Percentiles rank a stretch among this genome's conserved stretches.
Conservation (phyloP, 2,329 filamentous ascomycete species). For the Xylariaceae sp. region DNA sequence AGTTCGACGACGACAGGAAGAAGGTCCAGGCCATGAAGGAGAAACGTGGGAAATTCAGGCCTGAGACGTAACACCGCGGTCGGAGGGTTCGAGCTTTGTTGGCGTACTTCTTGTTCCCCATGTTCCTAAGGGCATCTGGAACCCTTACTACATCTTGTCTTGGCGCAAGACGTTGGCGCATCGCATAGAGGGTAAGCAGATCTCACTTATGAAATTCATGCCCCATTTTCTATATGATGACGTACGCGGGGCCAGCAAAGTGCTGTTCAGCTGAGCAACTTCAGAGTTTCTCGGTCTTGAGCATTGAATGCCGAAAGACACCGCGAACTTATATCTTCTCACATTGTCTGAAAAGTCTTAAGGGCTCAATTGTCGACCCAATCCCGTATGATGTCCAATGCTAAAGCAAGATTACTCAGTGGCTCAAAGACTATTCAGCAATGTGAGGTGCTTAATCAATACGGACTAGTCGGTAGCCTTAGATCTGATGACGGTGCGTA, state of each 20-base stretch:
- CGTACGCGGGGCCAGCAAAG: conserved; percentile 51
- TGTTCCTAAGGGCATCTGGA: neutral
- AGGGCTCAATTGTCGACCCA: no score
- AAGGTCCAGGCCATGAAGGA: conserved; percentile 68
- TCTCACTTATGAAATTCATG: conserved; percentile 1
- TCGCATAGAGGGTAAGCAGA: conserved; percentile 9
- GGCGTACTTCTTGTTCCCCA: neutral
- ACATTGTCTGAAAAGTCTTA: conserved; percentile 48
- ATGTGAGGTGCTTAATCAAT: no score
- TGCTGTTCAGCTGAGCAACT: conserved; percentile 22
- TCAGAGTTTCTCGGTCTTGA: conserved; percentile 12
- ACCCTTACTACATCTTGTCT: neutral
- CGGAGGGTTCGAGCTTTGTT: neutral
- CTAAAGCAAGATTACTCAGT: no score
- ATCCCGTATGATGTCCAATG: no score
- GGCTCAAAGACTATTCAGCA: no score
- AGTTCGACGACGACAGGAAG: conserved; percentile 73
- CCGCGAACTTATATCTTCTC: conserved; percentile 64
- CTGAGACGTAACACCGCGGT: conserved; percentile 38
- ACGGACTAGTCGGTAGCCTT: no score
- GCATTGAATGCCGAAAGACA: conserved; percentile 53
- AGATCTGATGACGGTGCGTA: no score
- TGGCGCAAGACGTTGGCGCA: neutral
- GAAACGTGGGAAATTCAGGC: conserved; percentile 59
- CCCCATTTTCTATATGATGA: conserved; percentile 38